These are phyloP conservation scores for Helminthosporium solani DNA, from an alignment of 2,329 filamentous ascomycete genomes.

Conservation along the genomic window DNA sequence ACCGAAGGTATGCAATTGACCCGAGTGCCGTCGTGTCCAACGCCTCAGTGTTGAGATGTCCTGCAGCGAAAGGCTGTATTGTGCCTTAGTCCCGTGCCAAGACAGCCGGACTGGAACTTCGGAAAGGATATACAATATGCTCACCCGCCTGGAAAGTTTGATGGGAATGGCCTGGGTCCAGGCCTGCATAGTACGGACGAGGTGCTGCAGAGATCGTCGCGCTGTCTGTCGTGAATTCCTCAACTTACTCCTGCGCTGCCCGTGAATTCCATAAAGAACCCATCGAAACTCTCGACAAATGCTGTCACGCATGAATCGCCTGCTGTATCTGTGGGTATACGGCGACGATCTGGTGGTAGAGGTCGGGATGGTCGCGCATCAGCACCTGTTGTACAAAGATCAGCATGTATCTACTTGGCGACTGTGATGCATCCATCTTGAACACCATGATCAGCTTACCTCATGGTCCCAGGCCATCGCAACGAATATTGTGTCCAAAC, in stretches of 20 bases:
- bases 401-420: no score
- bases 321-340: constrained; percentile 84
- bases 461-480: constrained; percentile 68
- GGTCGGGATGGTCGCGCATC: constrained; percentile 75
- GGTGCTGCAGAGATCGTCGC: no score
- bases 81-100: constrained; percentile 25
- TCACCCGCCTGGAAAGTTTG: background rate
- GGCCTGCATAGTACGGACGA: no score
- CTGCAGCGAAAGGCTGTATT: no score
- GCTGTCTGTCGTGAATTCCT: no score
- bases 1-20: no score
- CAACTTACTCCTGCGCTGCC: no score
- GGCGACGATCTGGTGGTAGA: constrained; percentile 75
- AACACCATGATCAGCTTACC: constrained; percentile 37
- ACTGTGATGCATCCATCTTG: background rate
- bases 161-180: no score
- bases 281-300: background rate
- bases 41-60: background rate
- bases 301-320: constrained; percentile 62
- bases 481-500: constrained; percentile 91
- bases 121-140: constrained; percentile 2
- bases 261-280: background rate
- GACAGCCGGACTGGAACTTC: constrained; percentile 17
- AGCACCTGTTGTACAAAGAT: constrained; percentile 49
- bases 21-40: background rate